Evolutionary conservation across 1,284 basidiomycete species (phyloP).

Genomic region (Sparassis latifolia): DNA sequence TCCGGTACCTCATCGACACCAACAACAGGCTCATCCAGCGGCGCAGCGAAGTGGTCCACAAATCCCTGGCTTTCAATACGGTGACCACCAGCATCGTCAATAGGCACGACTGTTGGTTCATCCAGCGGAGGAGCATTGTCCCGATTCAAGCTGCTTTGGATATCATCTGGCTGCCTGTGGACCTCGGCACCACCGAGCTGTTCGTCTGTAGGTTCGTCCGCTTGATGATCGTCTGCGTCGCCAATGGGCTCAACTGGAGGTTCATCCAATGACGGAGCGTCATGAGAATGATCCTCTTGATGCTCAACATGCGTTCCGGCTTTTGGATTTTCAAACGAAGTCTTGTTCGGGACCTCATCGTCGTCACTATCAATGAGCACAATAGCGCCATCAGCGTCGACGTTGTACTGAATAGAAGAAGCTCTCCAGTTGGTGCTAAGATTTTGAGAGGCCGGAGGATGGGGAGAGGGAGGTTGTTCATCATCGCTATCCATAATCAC

Average conservation of each 20-base stretch:
- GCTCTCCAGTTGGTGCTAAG: neutral
- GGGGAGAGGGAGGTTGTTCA: neutral
- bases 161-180: neutral
- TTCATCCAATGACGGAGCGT: neutral
- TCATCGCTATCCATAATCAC: slow-evolving; percentile 3
- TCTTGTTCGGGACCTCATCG: neutral
- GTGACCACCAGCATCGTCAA: no score
- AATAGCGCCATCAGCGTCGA: slow-evolving; percentile 6
- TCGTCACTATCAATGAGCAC: slow-evolving; percentile 8
- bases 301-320: neutral
- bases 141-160: no score
- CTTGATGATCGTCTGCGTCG: neutral
- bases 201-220: neutral
- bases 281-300: neutral
- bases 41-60: no score
- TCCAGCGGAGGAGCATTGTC: no score
- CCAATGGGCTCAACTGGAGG: neutral
- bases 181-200: neutral
- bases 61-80: no score
- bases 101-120: no score
- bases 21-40: no score
- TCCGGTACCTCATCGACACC: neutral
- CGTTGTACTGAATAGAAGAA: neutral
- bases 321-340: neutral
- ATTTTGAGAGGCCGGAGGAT: neutral